A percentile compares a stretch with the other conserved stretches of the same genome.
phyloP scores from a whole-genome alignment of 768 basidiomycete species.

The Coprinellus aureogranulatus region DNA sequence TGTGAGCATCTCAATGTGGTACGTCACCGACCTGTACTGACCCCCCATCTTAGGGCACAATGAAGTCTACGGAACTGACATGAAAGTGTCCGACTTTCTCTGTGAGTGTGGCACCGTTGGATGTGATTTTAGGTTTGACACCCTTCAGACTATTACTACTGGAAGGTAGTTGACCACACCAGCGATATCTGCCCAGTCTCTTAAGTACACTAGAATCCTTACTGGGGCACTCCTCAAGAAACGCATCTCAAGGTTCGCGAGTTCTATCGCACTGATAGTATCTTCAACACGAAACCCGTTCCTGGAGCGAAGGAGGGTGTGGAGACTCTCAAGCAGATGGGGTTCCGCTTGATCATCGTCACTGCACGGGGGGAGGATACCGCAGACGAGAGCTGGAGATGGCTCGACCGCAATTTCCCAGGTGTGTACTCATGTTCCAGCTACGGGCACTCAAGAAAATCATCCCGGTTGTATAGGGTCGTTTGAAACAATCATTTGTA shows the following conservation, averaged over 20 bases:
- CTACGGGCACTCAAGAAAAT: too few relatives aligned
- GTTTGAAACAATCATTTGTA: conserved; percentile 66
- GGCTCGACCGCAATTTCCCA: conserved; percentile 66
- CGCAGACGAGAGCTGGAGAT: conserved; percentile 59
- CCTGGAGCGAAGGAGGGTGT: conserved; percentile 61
- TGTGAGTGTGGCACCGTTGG: conserved; percentile 38
- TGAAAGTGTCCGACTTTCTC: conserved; percentile 56
- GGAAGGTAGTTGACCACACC: conserved; percentile 52
- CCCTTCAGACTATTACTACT: conserved; percentile 66
- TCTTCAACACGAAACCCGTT: conserved; percentile 51
- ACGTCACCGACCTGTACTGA: background rate
- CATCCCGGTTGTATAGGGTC: conserved; percentile 27
- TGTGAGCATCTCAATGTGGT: conserved; percentile 41
- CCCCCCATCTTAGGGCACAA: conserved; percentile 59
- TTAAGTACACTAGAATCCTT: conserved; percentile 39
- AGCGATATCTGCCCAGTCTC: background rate
- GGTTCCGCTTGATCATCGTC: conserved; percentile 69
- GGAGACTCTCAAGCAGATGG: conserved; percentile 54
- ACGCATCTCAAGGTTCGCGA: conserved; percentile 57
- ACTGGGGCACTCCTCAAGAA: conserved; percentile 60
- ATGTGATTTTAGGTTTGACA: background rate
- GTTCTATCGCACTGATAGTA: conserved; percentile 53
- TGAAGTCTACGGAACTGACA: conserved; percentile 51
- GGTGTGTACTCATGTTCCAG: conserved; percentile 29
- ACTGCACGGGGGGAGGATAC: conserved; percentile 65